These are phyloP conservation scores for Aspergillus oerlinghausenensis DNA, from an alignment of 2,329 filamentous ascomycete species.

Conservation along the genomic window DNA sequence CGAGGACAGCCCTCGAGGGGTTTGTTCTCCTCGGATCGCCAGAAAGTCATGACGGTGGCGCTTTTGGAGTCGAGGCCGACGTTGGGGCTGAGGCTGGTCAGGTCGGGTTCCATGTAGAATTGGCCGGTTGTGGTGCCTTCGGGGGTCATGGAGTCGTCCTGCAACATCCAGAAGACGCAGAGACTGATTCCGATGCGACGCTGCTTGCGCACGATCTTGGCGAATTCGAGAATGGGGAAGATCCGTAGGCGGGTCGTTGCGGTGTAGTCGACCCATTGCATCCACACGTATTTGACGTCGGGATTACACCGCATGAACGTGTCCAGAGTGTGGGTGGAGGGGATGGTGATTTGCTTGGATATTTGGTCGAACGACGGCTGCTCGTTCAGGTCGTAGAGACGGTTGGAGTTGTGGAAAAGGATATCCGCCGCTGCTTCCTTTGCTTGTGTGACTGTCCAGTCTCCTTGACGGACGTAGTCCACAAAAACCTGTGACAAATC, in stretches of 20 bases:
- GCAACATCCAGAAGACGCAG: conserved; percentile 62
- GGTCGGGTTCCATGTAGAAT: conserved; percentile 63
- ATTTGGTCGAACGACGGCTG: conserved; percentile 20
- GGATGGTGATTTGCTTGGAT: conserved; percentile 1
- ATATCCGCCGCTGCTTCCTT: conserved; percentile 61
- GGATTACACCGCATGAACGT: conserved; percentile 49
- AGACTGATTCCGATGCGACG: conserved; percentile 59
- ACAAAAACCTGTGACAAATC: conserved; percentile 51
- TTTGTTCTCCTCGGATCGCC: conserved; percentile 54
- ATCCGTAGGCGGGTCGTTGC: conserved; percentile 62
- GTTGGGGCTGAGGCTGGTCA: conserved; percentile 57
- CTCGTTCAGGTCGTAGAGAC: conserved; percentile 61
- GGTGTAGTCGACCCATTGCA: conserved; percentile 79
- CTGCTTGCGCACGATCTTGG: conserved; percentile 43
- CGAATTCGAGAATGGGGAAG: conserved; percentile 58
- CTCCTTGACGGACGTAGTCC: conserved; percentile 61
- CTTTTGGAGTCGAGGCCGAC: conserved; percentile 54
- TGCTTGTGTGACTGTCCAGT: conserved; percentile 59
- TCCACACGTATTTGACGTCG: conserved; percentile 60
- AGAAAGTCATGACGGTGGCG: conserved; percentile 63
- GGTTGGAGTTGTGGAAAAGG: conserved; percentile 72
- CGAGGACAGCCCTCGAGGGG: conserved; percentile 60
- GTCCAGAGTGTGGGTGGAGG: conserved; percentile 27
- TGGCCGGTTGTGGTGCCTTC: conserved; percentile 58
- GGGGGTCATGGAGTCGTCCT: conserved; percentile 56